phyloP scores from a whole-genome alignment of 2,329 filamentous ascomycete genomes.

The Herpotrichia juniperi region DNA sequence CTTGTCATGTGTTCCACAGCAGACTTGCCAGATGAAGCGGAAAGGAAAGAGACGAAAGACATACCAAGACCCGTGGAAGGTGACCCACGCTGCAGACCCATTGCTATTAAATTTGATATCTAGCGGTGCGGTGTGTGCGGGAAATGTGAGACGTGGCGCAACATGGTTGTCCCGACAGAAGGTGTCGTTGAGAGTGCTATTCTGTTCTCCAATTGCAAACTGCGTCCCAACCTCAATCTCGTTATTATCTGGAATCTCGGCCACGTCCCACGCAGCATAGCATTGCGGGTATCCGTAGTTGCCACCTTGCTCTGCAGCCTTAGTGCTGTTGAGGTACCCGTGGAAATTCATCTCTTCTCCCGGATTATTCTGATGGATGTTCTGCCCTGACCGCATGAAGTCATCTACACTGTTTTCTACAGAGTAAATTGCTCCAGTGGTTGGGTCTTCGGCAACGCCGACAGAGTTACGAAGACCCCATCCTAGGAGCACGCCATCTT shows the following conservation, averaged over 20 bases:
- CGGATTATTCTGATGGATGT: slow-evolving; percentile 72
- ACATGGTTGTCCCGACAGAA: slow-evolving; percentile 49
- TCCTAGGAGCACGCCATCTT: slow-evolving; percentile 57
- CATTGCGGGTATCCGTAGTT: slow-evolving; percentile 77
- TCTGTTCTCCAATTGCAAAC: slow-evolving; percentile 55
- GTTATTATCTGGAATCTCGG: slow-evolving; percentile 54
- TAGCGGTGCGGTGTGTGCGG: slow-evolving; percentile 73
- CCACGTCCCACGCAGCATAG: slow-evolving; percentile 68
- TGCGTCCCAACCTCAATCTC: slow-evolving; percentile 54
- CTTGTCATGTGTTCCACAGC: no score
- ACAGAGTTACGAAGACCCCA: slow-evolving; percentile 79
- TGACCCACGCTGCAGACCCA: slow-evolving; percentile 65
- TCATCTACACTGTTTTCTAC: slow-evolving; percentile 77
- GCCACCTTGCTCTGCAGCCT: slow-evolving; percentile 47
- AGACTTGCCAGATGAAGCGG: no score
- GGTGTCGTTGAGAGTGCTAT: slow-evolving; percentile 55
- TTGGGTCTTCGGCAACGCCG: slow-evolving; percentile 69
- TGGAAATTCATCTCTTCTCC: slow-evolving; percentile 77
- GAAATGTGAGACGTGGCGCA: slow-evolving; percentile 63
- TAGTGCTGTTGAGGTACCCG: slow-evolving; percentile 63
- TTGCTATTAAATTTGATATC: slow-evolving; percentile 71
- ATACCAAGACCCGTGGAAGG: slow-evolving; percentile 75
- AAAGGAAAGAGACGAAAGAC: neutral
- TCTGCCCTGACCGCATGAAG: slow-evolving; percentile 61
- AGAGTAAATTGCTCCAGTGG: slow-evolving; percentile 54